Conservation (phyloP, 2,329 filamentous ascomycete species). For the Plectosphaerella cucumerina region DNA sequence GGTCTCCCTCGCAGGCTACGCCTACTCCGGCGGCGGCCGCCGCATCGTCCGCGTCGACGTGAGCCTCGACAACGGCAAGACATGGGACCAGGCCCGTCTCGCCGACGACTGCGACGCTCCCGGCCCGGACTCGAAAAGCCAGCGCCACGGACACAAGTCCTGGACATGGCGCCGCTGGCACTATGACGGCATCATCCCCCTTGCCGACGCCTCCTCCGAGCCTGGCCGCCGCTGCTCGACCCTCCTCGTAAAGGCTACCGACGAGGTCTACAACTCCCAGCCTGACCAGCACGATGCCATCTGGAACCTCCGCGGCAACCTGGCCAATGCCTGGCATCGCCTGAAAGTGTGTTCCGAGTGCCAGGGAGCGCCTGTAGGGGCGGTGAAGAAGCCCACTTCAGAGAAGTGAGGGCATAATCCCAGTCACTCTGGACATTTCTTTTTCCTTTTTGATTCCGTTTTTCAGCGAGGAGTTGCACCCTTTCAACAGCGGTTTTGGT, state of each 20-base stretch:
- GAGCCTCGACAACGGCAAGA: slow-evolving; percentile 57
- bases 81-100: slow-evolving; percentile 61
- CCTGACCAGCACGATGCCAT: slow-evolving; percentile 56
- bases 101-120: slow-evolving; percentile 40
- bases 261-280: slow-evolving; percentile 64
- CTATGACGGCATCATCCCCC: slow-evolving; percentile 44
- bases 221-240: slow-evolving; percentile 37
- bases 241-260: slow-evolving; percentile 61
- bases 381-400: neutral
- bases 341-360: slow-evolving; percentile 35
- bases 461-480: too few species aligned
- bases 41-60: slow-evolving; percentile 65
- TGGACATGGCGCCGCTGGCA: slow-evolving; percentile 66
- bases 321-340: slow-evolving; percentile 65
- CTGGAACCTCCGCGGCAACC: slow-evolving; percentile 61
- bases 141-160: slow-evolving; percentile 37
- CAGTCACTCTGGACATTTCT: too few species aligned
- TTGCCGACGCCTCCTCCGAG: slow-evolving; percentile 13
- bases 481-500: too few species aligned
- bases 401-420: too few species aligned
- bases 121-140: slow-evolving; percentile 25
- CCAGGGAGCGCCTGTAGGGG: neutral
- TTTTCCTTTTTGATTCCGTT: too few species aligned
- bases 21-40: slow-evolving; percentile 64
- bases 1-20: slow-evolving; percentile 55